Evolutionary conservation across 2,329 filamentous ascomycete genomes (phyloP), one percentile per base, ranked within the genome.

Genomic region (Trichoderma endophyticum): DNA sequence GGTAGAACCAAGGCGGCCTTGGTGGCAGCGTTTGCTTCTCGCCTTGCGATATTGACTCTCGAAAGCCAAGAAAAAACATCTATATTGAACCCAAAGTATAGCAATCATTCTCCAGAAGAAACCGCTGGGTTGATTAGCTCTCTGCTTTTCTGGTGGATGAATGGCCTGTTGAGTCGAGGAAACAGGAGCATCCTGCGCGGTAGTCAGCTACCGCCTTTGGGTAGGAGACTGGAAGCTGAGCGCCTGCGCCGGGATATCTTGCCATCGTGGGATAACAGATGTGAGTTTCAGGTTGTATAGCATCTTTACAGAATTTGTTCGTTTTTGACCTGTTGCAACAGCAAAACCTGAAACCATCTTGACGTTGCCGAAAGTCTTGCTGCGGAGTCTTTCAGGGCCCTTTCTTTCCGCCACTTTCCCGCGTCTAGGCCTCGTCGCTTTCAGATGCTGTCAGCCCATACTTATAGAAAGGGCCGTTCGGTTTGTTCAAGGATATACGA

Each of bases 381-480:
- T 71, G 9, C 26, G 24, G n/a, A 62, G 67, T 34, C 71, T 73
- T 15, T 24, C 26, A 36, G 14, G n/a, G 6, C 68, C 71, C 28
- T 80, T 84, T 36, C 15, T 80, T 4, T 54, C 75, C 6, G 78
- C 79, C 2, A 75, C 81, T n/a, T 59, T 80, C 1, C 80, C 82
- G 4, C 79, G 83, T 8, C 43, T 85, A 0, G 79, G 79, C 28
- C 73, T 84, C 14, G 80, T 83, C 15, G 8, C 77, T 1, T 85
- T 84, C 70, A 79, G 80, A 5, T 85, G 82, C 62, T 78, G 80
- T 0, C 84, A 85, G 71, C 81, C 83, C 5, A 61, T 81, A 2
- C 75, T 85, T 2, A 84, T 85, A 43, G 79, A 79, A 24, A 69
- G 77, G 5, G 75, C 80, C 0, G 84, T 85, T 63, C 73, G 73